phyloP scores from a whole-genome alignment of 2,329 filamentous ascomycete species.

The Sclerotinia nivalis region DNA sequence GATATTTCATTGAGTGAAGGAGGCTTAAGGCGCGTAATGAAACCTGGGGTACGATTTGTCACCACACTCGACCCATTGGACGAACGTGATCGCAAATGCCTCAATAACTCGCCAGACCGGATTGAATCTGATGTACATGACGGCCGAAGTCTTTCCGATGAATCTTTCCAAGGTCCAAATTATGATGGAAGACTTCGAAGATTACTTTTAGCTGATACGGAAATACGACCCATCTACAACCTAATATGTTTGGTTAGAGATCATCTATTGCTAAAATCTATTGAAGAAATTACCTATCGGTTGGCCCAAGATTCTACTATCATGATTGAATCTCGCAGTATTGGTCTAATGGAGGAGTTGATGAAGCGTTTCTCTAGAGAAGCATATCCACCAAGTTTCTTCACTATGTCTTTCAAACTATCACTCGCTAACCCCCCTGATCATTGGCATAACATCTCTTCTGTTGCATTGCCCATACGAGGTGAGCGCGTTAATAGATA shows the following conservation, averaged over 20 bases:
- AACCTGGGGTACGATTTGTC: background rate
- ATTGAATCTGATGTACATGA: background rate
- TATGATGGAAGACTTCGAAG: background rate
- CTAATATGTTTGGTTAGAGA: no score
- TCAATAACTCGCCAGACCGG: no score
- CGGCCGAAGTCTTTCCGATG: background rate
- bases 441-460: background rate
- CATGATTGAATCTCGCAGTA: background rate
- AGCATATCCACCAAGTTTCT: background rate
- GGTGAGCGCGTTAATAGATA: rapidly evolving
- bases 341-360: background rate
- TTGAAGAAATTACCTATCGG: background rate
- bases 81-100: background rate
- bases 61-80: background rate
- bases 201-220: no score
- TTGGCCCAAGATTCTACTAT: background rate
- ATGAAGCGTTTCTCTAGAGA: background rate
- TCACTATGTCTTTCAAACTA: background rate
- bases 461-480: background rate
- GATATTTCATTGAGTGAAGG: background rate
- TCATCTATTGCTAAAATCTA: background rate
- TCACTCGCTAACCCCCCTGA: background rate
- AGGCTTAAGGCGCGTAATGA: no score
- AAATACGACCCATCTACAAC: background rate
- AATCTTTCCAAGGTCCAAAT: background rate